phyloP scores from a whole-genome alignment of 139 green algal species.

The Chlorella sp. region DNA sequence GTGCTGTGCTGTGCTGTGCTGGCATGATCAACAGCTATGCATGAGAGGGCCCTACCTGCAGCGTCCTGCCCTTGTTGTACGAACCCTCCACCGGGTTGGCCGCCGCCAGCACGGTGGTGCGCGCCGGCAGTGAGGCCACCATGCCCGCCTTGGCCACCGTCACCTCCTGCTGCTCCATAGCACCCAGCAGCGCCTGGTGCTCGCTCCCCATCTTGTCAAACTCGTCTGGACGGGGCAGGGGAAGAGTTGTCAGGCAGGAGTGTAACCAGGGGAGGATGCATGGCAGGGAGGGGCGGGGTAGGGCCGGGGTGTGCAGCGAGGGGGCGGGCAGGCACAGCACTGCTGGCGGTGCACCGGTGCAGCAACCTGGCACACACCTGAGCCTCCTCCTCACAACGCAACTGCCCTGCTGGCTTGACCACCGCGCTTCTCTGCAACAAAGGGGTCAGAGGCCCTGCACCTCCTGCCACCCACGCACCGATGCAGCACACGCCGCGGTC shows the following conservation, averaged over 20 bases:
- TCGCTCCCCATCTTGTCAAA: conserved; percentile 91
- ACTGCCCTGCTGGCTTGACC: background rate
- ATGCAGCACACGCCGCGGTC: conserved; percentile 90
- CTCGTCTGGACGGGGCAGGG: conserved; percentile 70
- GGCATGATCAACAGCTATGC: too few relatives aligned
- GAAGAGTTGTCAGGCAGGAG: background rate
- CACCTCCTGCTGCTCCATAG: conserved; percentile 93
- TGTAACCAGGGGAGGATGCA: background rate
- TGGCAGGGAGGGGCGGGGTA: background rate
- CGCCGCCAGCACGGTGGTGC: conserved; percentile 87
- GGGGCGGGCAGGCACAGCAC: too few relatives aligned
- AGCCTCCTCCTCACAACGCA: background rate
- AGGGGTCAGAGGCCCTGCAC: background rate
- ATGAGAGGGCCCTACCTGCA: conserved; percentile 26
- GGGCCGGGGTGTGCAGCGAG: too few relatives aligned
- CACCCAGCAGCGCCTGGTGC: conserved; percentile 81
- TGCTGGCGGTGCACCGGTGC: too few relatives aligned
- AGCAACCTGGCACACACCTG: background rate
- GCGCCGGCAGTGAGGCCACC: conserved; percentile 84
- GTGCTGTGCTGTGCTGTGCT: too few relatives aligned
- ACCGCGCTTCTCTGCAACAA: background rate
- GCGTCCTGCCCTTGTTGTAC: conserved; percentile 81
- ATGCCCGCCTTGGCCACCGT: conserved; percentile 92
- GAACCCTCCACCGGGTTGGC: conserved; percentile 87
- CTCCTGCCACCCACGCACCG: background rate